Conservation (phyloP, 2,329 filamentous ascomycete genomes). For the Dactylellina leptospora region DNA sequence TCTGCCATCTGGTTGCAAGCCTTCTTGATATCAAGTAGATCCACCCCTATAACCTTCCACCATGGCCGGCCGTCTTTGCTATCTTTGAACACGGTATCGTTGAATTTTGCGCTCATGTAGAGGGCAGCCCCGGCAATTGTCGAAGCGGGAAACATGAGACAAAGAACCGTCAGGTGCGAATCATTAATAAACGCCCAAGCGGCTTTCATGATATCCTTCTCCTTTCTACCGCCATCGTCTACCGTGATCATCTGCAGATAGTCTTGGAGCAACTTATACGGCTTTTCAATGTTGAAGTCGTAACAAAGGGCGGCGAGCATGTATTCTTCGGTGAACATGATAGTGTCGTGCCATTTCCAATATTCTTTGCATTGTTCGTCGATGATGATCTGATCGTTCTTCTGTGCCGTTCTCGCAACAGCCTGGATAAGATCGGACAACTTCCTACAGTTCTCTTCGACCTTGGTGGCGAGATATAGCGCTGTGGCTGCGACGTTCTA, state of each 20-base stretch:
- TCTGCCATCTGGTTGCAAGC: slow-evolving; percentile 58
- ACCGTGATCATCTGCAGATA: slow-evolving; percentile 61
- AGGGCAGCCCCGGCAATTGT: slow-evolving; percentile 86
- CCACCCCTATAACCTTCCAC: slow-evolving; percentile 83
- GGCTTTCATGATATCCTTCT: slow-evolving; percentile 81
- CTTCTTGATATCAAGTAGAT: slow-evolving; percentile 59
- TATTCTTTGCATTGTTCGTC: slow-evolving; percentile 94
- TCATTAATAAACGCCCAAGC: slow-evolving; percentile 97
- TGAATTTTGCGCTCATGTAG: slow-evolving; percentile 83
- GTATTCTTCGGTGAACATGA: slow-evolving; percentile 88
- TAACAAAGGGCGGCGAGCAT: slow-evolving; percentile 93
- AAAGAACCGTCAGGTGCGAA: slow-evolving; percentile 82
- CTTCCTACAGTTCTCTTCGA: slow-evolving; percentile 95
- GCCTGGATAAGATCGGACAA: slow-evolving; percentile 94
- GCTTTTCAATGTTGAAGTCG: slow-evolving; percentile 87
- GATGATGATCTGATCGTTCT: slow-evolving; percentile 90
- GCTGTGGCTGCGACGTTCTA: slow-evolving; percentile 87
- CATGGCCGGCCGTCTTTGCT: slow-evolving; percentile 76
- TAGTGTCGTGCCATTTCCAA: slow-evolving; percentile 96
- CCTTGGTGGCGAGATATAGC: slow-evolving; percentile 94
- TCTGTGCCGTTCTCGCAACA: slow-evolving; percentile 89
- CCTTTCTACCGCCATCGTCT: slow-evolving; percentile 75
- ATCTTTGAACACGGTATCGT: slow-evolving; percentile 78
- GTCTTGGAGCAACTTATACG: slow-evolving; percentile 84
- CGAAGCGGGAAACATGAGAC: slow-evolving; percentile 78